Conservation (phyloP, 805 yeast species). For the Nakazawaea holstii region DNA sequence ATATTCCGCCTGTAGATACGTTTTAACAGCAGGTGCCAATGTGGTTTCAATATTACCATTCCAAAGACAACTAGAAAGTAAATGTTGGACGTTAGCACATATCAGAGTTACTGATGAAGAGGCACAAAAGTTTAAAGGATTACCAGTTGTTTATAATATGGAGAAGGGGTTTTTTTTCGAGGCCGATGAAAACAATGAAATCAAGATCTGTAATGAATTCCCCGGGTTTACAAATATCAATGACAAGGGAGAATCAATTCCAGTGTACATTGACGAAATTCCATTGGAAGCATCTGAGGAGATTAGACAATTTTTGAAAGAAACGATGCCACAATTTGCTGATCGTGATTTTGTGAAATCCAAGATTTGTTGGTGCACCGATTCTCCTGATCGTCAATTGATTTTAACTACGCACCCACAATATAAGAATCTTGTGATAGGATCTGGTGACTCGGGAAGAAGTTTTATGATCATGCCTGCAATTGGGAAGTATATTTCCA, state of each 20-base stretch:
- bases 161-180: slow-evolving; percentile 21
- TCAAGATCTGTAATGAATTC: slow-evolving; percentile 21
- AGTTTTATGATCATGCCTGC: slow-evolving; percentile 22
- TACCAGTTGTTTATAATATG: slow-evolving; percentile 17
- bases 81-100: slow-evolving; percentile 19
- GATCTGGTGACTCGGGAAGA: slow-evolving; percentile 22
- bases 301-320: slow-evolving; percentile 12
- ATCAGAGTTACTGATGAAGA: slow-evolving; percentile 17
- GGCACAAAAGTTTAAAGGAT: slow-evolving; percentile 12
- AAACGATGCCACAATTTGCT: slow-evolving; percentile 16
- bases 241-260: slow-evolving; percentile 9
- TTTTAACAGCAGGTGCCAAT: slow-evolving; percentile 28
- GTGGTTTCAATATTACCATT: slow-evolving; percentile 20
- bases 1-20: slow-evolving; percentile 12
- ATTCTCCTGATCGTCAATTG: slow-evolving; percentile 20
- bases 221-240: slow-evolving; percentile 18
- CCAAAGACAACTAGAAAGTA: slow-evolving; percentile 14
- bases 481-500: slow-evolving; percentile 18
- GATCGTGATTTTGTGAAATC: slow-evolving; percentile 17
- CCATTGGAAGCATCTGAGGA: slow-evolving; percentile 10
- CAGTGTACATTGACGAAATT: slow-evolving; percentile 8
- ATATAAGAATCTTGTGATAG: slow-evolving; percentile 14
- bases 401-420: slow-evolving; percentile 18
- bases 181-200: slow-evolving; percentile 15
- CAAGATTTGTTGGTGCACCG: slow-evolving; percentile 24